Base-by-base conservation (phyloP, 2,329 filamentous ascomycete genomes). In the Aspergillus viridinutans region DNA sequence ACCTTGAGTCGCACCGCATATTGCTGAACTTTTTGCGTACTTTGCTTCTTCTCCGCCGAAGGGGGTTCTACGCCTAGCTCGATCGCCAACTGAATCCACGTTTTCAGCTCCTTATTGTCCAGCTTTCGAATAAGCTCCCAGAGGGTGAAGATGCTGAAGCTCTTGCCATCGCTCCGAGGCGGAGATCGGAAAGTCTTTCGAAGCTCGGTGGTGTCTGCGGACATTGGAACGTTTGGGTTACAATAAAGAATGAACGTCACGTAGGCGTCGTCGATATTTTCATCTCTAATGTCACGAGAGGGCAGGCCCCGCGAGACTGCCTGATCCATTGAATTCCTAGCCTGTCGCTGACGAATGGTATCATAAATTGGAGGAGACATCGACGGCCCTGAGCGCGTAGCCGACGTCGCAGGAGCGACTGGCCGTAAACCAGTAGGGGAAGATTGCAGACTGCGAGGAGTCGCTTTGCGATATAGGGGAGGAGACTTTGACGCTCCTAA, bases 1-100 rank as follows among this genome's bases (percentile, higher is more conserved):
- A 92, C 90, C 85, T 97, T 97, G 56, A 97, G 78, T 57, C 92
- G 84, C 49, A 97, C 92, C 47, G 90, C 91, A 78, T 96, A 97
- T 72, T 97, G 92, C 72, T 96, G 91, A 57, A 97, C 89, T 73
- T 96, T 96, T 70, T 97, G 93, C 1, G 89, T 87, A 71, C 91
- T 96, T 76, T 95, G 89, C 26, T 90, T 90, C 72, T 93, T 94
- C 58, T 89, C 85, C 25, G 86, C 80, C 58, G 90, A 88, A 2
- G 92, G 91, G 3, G 89, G 88, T 67, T 95, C 90, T 17, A 96
- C 93, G 9, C 93, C 92, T n/a, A 97, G 79, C 66, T 89, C 88
- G 53, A 92, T 83, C 0, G 90, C 92, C 64, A 97, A 72, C 71
- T 96, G 90, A 43, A 89, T 90, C 92, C 92, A 97, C 0, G 92